Evolutionary conservation across 176 grass and related monocot species (phyloP).

Genomic region (Musa acuminata): DNA sequence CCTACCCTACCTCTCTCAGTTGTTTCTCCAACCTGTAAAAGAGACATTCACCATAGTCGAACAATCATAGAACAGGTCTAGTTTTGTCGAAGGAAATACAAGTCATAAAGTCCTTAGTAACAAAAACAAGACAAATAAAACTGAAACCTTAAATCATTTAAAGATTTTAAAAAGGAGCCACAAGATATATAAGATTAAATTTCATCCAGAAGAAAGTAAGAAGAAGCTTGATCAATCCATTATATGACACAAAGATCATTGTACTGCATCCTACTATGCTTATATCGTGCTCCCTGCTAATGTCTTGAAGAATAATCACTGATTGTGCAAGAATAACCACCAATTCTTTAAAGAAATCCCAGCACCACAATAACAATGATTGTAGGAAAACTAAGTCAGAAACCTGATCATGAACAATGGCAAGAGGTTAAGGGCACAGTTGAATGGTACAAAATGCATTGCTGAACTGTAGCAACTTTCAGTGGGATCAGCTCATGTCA

Average conservation of each 20-base stretch:
- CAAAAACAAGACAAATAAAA: not conserved
- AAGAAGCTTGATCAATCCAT: not conserved
- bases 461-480: not conserved
- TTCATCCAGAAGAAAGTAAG: too few species aligned
- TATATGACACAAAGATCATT: not conserved
- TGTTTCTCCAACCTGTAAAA: slow-evolving; percentile 35
- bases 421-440: not conserved
- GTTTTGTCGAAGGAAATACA: not conserved
- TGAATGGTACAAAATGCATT: not conserved
- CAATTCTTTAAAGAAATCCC: too few species aligned
- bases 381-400: too few species aligned
- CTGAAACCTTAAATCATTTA: not conserved
- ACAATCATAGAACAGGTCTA: not conserved
- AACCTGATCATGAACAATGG: too few species aligned
- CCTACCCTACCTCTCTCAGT: slow-evolving; percentile 30
- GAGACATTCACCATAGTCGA: slow-evolving; percentile 10
- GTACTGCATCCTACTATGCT: not conserved
- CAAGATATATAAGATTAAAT: too few species aligned
- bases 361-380: too few species aligned
- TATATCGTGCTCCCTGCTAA: too few species aligned
- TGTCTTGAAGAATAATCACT: too few species aligned
- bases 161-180: too few species aligned
- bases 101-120: not conserved
- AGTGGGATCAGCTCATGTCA: too few species aligned
- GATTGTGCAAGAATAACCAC: too few species aligned